A percentile compares a stretch with the other conserved stretches of the same genome.
Conservation (phyloP, 139 green algal species). For the Tetradesmus obliquus region DNA sequence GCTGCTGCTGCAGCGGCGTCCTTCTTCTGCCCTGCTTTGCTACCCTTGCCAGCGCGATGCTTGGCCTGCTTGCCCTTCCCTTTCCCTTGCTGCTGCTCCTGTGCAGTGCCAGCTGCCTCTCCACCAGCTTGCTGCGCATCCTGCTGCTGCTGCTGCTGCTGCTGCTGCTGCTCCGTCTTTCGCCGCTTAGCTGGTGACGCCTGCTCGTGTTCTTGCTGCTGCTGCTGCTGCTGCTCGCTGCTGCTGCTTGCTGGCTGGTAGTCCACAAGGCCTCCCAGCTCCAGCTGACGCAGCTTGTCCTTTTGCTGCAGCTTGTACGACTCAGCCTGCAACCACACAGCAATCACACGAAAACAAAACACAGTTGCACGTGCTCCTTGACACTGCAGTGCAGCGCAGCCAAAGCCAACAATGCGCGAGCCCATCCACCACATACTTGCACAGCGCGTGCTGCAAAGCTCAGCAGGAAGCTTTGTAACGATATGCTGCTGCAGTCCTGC, state of each 20-base stretch:
- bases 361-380: too few relatives aligned
- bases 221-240: not conserved
- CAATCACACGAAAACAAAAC: too few relatives aligned
- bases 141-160: not conserved
- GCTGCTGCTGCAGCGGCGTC: not conserved
- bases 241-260: constrained; percentile 5
- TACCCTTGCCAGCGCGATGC: not conserved
- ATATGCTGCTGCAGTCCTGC: too few relatives aligned
- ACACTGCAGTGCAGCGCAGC: too few relatives aligned
- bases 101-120: not conserved
- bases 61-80: not conserved
- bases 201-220: not conserved
- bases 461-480: too few relatives aligned
- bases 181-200: not conserved
- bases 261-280: constrained; percentile 62
- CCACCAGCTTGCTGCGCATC: not conserved
- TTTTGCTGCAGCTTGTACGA: not conserved
- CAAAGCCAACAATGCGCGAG: too few relatives aligned
- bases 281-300: constrained; percentile 48
- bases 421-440: too few relatives aligned
- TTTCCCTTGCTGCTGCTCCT: not conserved
- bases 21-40: not conserved
- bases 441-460: too few relatives aligned
- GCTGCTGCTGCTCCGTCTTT: not conserved
- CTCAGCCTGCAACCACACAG: not conserved